These are phyloP conservation scores for Salvia hispanica DNA, from an alignment of 257 asterid species.

Conservation along the genomic window DNA sequence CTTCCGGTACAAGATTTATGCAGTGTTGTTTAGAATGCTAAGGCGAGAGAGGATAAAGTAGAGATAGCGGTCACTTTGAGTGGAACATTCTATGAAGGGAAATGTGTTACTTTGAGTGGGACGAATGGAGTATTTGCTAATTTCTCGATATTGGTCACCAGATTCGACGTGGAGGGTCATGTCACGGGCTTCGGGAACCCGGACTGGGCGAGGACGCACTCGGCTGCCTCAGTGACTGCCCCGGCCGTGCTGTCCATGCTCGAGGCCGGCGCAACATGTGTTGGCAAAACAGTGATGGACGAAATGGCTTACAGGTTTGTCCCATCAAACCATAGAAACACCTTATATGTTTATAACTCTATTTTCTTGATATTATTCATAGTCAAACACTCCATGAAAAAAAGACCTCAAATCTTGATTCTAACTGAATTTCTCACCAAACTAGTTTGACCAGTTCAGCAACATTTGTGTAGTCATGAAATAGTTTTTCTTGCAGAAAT, in stretches of 20 bases:
- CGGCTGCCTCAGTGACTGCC: constrained; percentile 68
- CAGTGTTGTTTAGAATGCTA: too few relatives aligned
- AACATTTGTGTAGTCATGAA: constrained; percentile 19
- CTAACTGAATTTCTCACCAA: constrained; percentile 8
- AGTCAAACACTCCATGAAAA: constrained; percentile 12
- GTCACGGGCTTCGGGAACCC: constrained; percentile 92
- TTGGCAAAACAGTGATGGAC: constrained; percentile 88
- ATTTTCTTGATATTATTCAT: background rate
- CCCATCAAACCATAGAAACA: background rate
- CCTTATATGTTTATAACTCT: background rate
- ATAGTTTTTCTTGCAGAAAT: constrained; percentile 1
- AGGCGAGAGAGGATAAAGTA: too few relatives aligned
- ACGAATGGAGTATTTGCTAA: background rate
- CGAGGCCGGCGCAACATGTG: constrained; percentile 80
- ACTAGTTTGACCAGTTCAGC: constrained; percentile 28
- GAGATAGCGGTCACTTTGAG: too few relatives aligned
- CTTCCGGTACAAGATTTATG: too few relatives aligned
- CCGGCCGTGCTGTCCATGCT: constrained; percentile 58
- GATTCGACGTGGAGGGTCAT: constrained; percentile 78
- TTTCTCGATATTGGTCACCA: constrained; percentile 25
- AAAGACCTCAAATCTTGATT: background rate
- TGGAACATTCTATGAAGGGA: too few relatives aligned
- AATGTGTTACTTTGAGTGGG: too few relatives aligned
- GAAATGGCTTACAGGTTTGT: constrained; percentile 97
- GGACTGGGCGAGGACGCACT: constrained; percentile 80